Evolutionary conservation across 257 asterid species (phyloP).

Genomic region (Solanum phureja): DNA sequence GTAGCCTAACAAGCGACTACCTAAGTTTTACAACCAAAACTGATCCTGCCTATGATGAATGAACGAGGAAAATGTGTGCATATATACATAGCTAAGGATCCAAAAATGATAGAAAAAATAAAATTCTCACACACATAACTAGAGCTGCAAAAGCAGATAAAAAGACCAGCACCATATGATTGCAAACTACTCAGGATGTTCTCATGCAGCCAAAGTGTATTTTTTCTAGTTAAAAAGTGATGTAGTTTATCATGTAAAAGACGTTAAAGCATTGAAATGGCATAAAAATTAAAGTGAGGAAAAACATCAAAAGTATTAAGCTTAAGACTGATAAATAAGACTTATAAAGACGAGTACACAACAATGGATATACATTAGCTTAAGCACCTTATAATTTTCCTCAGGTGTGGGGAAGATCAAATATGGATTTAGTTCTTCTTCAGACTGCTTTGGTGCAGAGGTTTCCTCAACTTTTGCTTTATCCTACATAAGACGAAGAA

Average conservation of each 20-base stretch:
- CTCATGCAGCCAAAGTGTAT: neutral
- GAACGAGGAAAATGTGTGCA: neutral
- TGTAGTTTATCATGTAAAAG: neutral
- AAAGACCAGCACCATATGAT: neutral
- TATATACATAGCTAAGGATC: neutral
- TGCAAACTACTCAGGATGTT: neutral
- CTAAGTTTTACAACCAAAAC: neutral
- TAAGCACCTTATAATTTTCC: conserved; percentile 67
- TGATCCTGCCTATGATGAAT: neutral
- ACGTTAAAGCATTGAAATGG: neutral
- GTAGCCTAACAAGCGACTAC: neutral
- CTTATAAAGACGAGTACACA: neutral
- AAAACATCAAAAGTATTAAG: neutral
- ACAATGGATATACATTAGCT: neutral
- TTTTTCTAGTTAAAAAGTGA: neutral
- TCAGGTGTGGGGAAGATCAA: conserved; percentile 71
- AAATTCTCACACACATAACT: neutral
- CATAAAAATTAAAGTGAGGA: neutral
- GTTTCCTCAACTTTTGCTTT: conserved; percentile 45
- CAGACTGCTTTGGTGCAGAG: conserved; percentile 45
- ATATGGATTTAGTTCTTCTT: conserved; percentile 83
- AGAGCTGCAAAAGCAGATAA: neutral
- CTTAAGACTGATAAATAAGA: neutral
- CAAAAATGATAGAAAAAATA: neutral
- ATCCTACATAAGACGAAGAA: conserved; percentile 27